Percentiles rank a stretch among this genome's conserved stretches.
Evolutionary conservation across 352 stramenopile species (phyloP).

Genomic region (Phytophthora capsici): DNA sequence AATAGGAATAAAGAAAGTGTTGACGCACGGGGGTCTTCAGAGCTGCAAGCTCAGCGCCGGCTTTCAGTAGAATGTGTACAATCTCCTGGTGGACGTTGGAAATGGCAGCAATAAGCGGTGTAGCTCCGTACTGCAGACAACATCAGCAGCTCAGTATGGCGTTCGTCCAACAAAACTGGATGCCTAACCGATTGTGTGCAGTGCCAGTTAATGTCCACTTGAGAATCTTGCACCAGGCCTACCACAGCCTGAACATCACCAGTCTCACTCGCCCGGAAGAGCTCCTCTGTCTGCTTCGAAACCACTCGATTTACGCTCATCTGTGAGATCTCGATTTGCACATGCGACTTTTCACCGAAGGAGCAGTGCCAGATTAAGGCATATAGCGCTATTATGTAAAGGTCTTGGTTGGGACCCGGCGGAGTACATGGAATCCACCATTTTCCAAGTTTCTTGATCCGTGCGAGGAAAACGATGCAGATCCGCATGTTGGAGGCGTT

Average conservation of each 20-base stretch:
- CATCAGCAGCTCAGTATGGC: too few relatives aligned
- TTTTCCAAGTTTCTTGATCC: conserved; percentile 15
- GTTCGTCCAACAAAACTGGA: too few relatives aligned
- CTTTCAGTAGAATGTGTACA: conserved; percentile 61
- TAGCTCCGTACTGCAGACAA: conserved; percentile 67
- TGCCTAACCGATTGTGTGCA: conserved; percentile 56
- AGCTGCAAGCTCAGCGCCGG: conserved; percentile 61
- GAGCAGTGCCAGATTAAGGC: neutral
- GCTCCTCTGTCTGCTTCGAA: conserved; percentile 56
- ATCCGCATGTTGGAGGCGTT: conserved; percentile 12
- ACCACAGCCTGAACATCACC: conserved; percentile 57
- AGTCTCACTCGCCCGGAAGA: conserved; percentile 65
- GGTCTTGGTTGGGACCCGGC: neutral
- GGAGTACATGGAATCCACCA: conserved; percentile 1
- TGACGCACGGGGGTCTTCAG: conserved; percentile 72
- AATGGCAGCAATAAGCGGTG: conserved; percentile 73
- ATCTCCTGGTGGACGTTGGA: conserved; percentile 62
- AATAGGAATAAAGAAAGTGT: neutral
- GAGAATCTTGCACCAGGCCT: conserved; percentile 49
- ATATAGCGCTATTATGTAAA: neutral
- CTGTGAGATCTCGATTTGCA: neutral
- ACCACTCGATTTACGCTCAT: conserved; percentile 80
- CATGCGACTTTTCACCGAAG: neutral
- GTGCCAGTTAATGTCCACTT: conserved; percentile 79
- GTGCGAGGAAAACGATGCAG: conserved; percentile 20